A percentile compares a stretch with the other conserved stretches of the same genome.
Evolutionary conservation across 768 basidiomycete genomes (phyloP).

Genomic region (Dendrothele bispora): DNA sequence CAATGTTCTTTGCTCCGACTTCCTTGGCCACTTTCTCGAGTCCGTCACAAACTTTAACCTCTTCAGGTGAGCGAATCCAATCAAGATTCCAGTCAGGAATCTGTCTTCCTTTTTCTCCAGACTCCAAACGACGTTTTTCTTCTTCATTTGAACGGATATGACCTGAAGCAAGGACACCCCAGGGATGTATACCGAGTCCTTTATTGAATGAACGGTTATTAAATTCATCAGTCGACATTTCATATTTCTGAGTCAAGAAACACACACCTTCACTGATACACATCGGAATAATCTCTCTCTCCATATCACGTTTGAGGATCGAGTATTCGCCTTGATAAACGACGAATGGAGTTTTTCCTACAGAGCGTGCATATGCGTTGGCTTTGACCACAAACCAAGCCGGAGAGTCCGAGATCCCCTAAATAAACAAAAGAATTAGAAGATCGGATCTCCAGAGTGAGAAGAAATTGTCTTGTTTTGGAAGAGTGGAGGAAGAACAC

Average conservation of each 20-base stretch:
- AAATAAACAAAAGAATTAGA: constrained; percentile 22
- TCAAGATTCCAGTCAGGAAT: constrained; percentile 31
- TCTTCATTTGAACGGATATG: constrained; percentile 31
- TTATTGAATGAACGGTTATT: not conserved
- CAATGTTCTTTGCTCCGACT: constrained; percentile 47
- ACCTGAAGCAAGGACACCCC: constrained; percentile 30
- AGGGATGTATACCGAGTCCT: constrained; percentile 34
- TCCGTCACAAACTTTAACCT: constrained; percentile 40
- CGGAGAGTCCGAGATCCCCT: constrained; percentile 33
- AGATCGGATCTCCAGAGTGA: not conserved
- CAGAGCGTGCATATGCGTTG: constrained; percentile 41
- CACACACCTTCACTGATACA: constrained; percentile 26
- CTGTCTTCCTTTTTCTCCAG: constrained; percentile 31
- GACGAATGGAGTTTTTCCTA: constrained; percentile 44
- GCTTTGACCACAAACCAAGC: constrained; percentile 39
- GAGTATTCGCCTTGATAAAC: constrained; percentile 44
- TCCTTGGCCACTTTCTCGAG: constrained; percentile 54
- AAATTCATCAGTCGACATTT: constrained; percentile 39
- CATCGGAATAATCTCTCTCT: constrained; percentile 47
- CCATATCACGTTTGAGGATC: constrained; percentile 38
- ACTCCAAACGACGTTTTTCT: constrained; percentile 20
- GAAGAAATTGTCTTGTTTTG: not conserved
- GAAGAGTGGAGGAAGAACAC: not conserved
- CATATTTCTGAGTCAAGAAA: constrained; percentile 31
- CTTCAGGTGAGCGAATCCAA: constrained; percentile 49